A percentile compares a stretch with the other conserved stretches of the same genome.
These are phyloP conservation scores for Backusella tuberculispora DNA, from an alignment of 192 early-diverging fungal species.

Conservation along the genomic window DNA sequence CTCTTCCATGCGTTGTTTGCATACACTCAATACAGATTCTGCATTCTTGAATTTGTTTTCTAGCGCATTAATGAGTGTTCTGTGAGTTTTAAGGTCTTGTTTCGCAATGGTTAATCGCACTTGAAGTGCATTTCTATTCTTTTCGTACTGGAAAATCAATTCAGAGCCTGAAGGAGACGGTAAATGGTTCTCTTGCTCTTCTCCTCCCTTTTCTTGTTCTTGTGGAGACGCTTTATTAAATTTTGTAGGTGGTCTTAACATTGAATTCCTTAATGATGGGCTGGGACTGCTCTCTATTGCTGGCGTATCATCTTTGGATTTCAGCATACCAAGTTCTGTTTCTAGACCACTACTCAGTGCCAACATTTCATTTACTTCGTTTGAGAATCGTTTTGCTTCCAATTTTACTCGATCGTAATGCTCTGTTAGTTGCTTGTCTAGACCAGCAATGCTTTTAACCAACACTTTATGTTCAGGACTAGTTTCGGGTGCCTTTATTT, in stretches of 20 bases:
- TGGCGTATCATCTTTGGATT: neutral
- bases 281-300: neutral
- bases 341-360: neutral
- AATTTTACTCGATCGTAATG: constrained; percentile 12
- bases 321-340: constrained; percentile 12
- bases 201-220: neutral
- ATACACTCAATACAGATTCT: neutral
- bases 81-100: constrained; percentile 7
- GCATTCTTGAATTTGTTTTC: constrained; percentile 11
- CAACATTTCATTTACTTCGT: constrained; percentile 15
- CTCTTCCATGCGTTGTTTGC: constrained; percentile 4
- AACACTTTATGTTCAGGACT: constrained; percentile 9
- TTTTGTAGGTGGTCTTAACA: constrained; percentile 18
- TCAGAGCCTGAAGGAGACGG: neutral
- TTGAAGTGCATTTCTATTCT: constrained; percentile 13
- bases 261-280: neutral
- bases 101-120: neutral
- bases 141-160: constrained; percentile 13
- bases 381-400: constrained; percentile 20
- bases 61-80: neutral
- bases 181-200: neutral
- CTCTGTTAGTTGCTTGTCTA: constrained; percentile 15
- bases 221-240: neutral
- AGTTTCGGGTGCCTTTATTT: neutral
- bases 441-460: neutral